These are phyloP conservation scores for Phytophthora parvispora DNA, from an alignment of 352 stramenopile species.

Conservation along the genomic window DNA sequence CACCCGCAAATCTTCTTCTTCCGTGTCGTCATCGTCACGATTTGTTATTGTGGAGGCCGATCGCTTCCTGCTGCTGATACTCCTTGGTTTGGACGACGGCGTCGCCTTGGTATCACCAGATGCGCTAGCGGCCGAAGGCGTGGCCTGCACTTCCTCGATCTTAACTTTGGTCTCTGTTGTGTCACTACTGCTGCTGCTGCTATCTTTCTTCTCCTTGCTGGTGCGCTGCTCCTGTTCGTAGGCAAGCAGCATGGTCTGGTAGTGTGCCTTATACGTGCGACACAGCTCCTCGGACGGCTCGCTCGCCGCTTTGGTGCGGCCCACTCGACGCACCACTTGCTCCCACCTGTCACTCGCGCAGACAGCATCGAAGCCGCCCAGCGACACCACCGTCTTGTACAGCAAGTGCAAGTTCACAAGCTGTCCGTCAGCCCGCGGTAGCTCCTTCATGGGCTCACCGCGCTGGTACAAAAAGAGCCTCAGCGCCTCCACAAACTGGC, in stretches of 20 bases:
- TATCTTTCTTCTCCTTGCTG: not conserved
- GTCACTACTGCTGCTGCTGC: conserved; percentile 2
- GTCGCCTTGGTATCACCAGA: conserved; percentile 41
- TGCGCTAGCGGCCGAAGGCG: conserved; percentile 7
- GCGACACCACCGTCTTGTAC: conserved; percentile 68
- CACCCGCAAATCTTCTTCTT: conserved; percentile 33
- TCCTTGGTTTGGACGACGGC: conserved; percentile 58
- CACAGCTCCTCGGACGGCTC: conserved; percentile 62
- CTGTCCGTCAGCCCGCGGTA: conserved; percentile 78
- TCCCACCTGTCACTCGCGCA: conserved; percentile 48
- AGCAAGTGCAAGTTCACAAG: conserved; percentile 76
- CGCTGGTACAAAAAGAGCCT: conserved; percentile 87
- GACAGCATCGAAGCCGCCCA: conserved; percentile 65
- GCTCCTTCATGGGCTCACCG: conserved; percentile 81
- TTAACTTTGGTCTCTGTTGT: conserved; percentile 20
- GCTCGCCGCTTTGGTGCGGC: conserved; percentile 58
- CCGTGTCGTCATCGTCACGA: conserved; percentile 21
- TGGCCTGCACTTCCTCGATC: conserved; percentile 16
- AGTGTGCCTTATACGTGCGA: conserved; percentile 59
- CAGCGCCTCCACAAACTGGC: conserved; percentile 83
- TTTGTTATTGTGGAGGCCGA: not conserved
- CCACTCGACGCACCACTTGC: conserved; percentile 72
- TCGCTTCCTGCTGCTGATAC: conserved; percentile 54
- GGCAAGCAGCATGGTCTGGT: conserved; percentile 57
- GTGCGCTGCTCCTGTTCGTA: conserved; percentile 58